Conservation (phyloP, 1,284 basidiomycete species). For the Macrocystidia cucumis region DNA sequence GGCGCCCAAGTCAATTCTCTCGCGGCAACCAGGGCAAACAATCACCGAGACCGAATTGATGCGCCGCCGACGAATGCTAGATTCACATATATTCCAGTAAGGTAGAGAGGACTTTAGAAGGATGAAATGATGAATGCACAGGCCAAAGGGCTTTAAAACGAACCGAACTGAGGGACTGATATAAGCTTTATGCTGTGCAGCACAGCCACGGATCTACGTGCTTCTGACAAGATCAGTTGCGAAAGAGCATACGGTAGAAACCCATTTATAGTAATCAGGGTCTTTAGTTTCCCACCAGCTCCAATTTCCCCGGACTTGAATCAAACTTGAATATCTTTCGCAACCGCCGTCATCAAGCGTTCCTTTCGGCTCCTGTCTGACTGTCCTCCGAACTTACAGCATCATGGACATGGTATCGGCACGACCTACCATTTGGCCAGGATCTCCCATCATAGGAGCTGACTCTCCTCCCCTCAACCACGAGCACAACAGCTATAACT, state of each 20-base stretch:
- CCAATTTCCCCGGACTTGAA: too few species aligned
- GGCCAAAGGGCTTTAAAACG: conserved; percentile 1
- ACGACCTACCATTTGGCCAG: conserved; percentile 16
- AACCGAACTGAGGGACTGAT: conserved; percentile 5
- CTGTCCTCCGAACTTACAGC: conserved; percentile 8
- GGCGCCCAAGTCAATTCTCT: conserved; percentile 21
- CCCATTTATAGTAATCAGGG: too few species aligned
- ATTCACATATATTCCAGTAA: conserved; percentile 48
- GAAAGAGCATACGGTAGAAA: too few species aligned
- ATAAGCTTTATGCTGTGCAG: conserved; percentile 26
- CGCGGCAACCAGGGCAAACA: conserved; percentile 50
- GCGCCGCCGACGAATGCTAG: conserved; percentile 63
- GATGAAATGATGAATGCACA: too few species aligned
- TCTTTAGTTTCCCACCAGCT: too few species aligned
- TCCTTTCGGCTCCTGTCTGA: too few species aligned
- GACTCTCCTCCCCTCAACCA: conserved; percentile 17
- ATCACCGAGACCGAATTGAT: conserved; percentile 76
- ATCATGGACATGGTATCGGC: conserved; percentile 15
- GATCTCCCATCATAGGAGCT: conserved; percentile 19
- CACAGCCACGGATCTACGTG: conserved; percentile 21
- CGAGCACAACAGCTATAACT: conserved; percentile 16
- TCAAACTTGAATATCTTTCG: too few species aligned
- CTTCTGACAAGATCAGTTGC: too few species aligned
- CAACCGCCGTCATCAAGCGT: too few species aligned
- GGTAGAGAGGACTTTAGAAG: too few species aligned